Evolutionary conservation across 2,329 filamentous ascomycete species (phyloP).

Genomic region (Pleoardoris graminearum): DNA sequence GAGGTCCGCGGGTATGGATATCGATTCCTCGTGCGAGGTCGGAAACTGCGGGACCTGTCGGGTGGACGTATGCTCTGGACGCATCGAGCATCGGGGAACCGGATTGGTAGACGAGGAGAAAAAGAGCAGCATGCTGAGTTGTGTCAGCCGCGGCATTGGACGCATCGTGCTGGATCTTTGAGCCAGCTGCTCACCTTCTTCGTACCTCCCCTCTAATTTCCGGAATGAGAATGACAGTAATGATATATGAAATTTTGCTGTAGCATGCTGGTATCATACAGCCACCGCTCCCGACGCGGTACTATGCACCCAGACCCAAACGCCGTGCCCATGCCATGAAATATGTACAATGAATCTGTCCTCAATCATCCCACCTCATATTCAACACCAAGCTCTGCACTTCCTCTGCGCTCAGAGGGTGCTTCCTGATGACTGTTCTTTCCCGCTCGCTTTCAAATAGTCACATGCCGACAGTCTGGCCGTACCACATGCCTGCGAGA

Average conservation of each 20-base stretch:
- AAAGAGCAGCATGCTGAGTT: constrained; percentile 40
- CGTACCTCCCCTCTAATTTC: no score
- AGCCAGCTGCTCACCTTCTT: no score
- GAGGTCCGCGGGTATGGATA: constrained; percentile 48
- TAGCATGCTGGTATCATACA: constrained; percentile 8
- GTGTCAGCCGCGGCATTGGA: constrained; percentile 44
- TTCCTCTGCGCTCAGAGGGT: constrained; percentile 23
- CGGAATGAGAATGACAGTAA: neutral
- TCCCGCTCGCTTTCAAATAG: constrained; percentile 25
- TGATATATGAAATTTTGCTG: constrained; percentile 1
- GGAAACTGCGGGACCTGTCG: constrained; percentile 52
- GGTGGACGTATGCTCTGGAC: constrained; percentile 45
- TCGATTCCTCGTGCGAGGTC: constrained; percentile 50
- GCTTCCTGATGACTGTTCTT: neutral
- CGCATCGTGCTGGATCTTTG: constrained; percentile 39
- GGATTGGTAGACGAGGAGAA: constrained; percentile 45
- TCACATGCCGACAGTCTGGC: constrained; percentile 37
- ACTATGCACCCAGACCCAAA: constrained; percentile 7
- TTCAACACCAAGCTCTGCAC: constrained; percentile 31
- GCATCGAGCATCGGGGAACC: constrained; percentile 47
- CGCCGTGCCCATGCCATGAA: neutral
- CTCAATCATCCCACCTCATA: constrained; percentile 38
- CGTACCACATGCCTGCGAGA: constrained; percentile 27
- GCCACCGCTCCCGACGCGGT: neutral
- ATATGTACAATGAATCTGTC: constrained; percentile 3